Conservation (phyloP, 306 rosid species). For the Nissolia schottii region DNA sequence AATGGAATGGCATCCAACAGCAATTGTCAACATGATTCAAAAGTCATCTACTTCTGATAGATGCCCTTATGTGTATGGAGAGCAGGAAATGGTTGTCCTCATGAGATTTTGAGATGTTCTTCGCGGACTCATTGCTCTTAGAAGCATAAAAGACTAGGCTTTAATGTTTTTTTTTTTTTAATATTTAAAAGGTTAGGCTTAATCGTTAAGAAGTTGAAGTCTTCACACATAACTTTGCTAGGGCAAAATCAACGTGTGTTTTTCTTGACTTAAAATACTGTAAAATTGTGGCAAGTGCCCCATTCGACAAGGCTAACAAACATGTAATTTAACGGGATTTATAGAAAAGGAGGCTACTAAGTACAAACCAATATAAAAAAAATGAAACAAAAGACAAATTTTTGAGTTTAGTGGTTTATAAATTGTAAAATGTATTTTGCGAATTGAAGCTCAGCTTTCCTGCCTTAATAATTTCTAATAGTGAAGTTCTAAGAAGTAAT, state of each 20-base stretch:
- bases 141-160: slow-evolving; percentile 59
- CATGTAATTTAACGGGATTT: neutral
- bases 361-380: neutral
- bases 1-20: slow-evolving; percentile 17
- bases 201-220: neutral
- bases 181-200: slow-evolving; percentile 55
- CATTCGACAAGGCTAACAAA: neutral
- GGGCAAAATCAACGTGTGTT: neutral
- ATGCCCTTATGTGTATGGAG: slow-evolving; percentile 38
- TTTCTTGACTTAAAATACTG: slow-evolving; percentile 2
- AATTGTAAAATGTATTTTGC: no score
- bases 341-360: neutral
- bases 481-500: no score
- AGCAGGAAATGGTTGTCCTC: slow-evolving; percentile 63
- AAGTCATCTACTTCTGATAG: slow-evolving; percentile 38
- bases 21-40: slow-evolving; percentile 27
- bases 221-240: neutral
- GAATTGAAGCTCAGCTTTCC: no score
- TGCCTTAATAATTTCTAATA: no score
- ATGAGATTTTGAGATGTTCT: slow-evolving; percentile 59
- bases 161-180: no score
- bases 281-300: neutral
- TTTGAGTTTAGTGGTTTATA: no score
- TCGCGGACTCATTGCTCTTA: slow-evolving; percentile 47
- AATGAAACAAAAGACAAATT: no score